phyloP scores from a whole-genome alignment of 2,329 filamentous ascomycete genomes.

The Blastomyces gilchristii region DNA sequence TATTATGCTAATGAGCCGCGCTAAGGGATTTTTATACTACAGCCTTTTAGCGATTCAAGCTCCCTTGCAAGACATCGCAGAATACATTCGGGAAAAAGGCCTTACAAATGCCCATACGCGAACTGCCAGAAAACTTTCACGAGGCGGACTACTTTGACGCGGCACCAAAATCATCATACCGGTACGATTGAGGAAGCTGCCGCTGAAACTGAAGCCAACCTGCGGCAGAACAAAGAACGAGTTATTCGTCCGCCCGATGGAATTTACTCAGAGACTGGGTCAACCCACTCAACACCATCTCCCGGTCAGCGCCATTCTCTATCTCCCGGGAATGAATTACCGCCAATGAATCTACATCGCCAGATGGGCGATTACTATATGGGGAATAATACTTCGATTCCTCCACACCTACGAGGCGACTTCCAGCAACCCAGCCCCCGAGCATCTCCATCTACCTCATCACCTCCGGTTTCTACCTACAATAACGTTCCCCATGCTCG shows the following conservation, averaged over 20 bases:
- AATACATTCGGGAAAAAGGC: constrained; percentile 89
- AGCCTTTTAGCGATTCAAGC: constrained; percentile 95
- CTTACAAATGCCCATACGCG: constrained; percentile 94
- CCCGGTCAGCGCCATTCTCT: constrained; percentile 72
- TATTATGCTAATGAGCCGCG: neutral
- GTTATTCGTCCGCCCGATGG: constrained; percentile 29
- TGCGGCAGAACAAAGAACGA: constrained; percentile 48
- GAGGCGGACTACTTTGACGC: constrained; percentile 82
- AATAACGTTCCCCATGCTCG: constrained; percentile 42
- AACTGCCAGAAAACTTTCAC: constrained; percentile 99
- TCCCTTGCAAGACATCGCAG: constrained; percentile 86
- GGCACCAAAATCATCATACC: constrained; percentile 92
- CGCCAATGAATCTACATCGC: constrained; percentile 59
- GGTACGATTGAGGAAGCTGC: constrained; percentile 92
- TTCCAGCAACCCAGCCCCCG: constrained; percentile 61
- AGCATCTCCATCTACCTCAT: constrained; percentile 51
- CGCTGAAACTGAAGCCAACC: constrained; percentile 72
- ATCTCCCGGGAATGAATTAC: constrained; percentile 67
- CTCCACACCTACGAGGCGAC: constrained; percentile 69
- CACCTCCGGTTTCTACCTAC: constrained; percentile 55
- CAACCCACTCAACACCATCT: constrained; percentile 58
- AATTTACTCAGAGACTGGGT: constrained; percentile 36
- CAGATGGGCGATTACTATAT: constrained; percentile 65
- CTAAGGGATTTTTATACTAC: constrained; percentile 8
- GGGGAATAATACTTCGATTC: constrained; percentile 66